phyloP scores from a whole-genome alignment of 768 basidiomycete genomes.

The Boletales sp. region DNA sequence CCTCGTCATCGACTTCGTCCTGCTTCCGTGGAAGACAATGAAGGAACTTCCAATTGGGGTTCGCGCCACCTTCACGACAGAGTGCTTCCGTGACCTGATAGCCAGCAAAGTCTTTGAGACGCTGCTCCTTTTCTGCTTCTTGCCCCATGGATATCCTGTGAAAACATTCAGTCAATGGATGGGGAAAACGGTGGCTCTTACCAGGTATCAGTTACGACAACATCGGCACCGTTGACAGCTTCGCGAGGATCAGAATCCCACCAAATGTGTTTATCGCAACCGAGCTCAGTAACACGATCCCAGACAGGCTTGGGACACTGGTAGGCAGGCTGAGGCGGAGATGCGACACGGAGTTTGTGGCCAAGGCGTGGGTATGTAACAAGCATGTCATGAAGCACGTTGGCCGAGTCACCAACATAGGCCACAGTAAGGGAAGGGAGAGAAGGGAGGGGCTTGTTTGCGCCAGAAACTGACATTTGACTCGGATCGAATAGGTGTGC shows the following conservation, averaged over 20 bases:
- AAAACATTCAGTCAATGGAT: not conserved
- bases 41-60: constrained; percentile 88
- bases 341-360: constrained; percentile 80
- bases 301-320: constrained; percentile 72
- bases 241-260: constrained; percentile 80
- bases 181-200: constrained; percentile 28
- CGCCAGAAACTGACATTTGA: constrained; percentile 1
- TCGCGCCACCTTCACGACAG: constrained; percentile 76
- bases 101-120: constrained; percentile 82
- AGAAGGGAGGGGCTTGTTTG: constrained; percentile 37
- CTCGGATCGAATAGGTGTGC: constrained; percentile 48
- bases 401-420: constrained; percentile 92
- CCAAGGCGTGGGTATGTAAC: constrained; percentile 92
- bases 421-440: constrained; percentile 84
- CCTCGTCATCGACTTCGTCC: constrained; percentile 95
- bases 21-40: constrained; percentile 93
- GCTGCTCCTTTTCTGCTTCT: constrained; percentile 87
- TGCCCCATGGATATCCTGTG: constrained; percentile 98
- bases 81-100: constrained; percentile 93
- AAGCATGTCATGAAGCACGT: constrained; percentile 96
- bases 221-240: constrained; percentile 85
- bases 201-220: constrained; percentile 99
- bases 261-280: constrained; percentile 66
- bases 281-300: constrained; percentile 74
- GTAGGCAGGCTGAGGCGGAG: constrained; percentile 59